These are phyloP conservation scores for Coemansia reversa DNA, from an alignment of 192 early-diverging fungal genomes.

Conservation along the genomic window DNA sequence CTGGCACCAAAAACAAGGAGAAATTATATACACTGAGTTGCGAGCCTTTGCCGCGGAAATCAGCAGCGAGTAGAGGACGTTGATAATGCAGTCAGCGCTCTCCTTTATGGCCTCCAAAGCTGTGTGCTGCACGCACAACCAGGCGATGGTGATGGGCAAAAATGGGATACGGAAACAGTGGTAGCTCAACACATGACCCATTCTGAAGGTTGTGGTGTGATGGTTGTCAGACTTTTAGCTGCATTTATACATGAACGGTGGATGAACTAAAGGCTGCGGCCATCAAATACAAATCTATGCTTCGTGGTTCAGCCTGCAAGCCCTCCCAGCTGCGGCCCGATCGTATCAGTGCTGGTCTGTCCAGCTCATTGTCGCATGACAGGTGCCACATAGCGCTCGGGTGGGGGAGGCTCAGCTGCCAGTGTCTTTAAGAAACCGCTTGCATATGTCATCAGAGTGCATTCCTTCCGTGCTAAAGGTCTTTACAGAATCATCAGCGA, in stretches of 20 bases:
- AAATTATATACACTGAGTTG: background rate
- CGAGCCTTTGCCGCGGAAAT: background rate
- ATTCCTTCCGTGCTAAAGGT: constrained; percentile 34
- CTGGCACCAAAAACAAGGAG: background rate
- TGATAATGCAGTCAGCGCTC: background rate
- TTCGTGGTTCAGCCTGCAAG: background rate
- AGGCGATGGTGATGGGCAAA: background rate
- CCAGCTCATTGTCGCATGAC: background rate
- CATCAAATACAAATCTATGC: constrained; percentile 1
- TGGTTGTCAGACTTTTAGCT: background rate
- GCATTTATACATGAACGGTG: background rate
- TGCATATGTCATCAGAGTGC: constrained; percentile 48
- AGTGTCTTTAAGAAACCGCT: constrained; percentile 25
- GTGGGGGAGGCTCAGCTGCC: background rate
- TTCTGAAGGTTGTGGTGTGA: background rate
- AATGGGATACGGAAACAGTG: background rate
- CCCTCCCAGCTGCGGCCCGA: too few species aligned
- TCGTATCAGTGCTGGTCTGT: background rate
- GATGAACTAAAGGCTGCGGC: background rate
- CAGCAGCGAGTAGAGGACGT: background rate
- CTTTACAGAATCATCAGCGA: constrained; percentile 18
- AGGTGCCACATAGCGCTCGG: background rate
- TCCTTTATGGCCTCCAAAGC: background rate
- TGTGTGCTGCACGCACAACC: background rate
- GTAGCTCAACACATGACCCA: background rate